phyloP scores from a whole-genome alignment of 129 eudicot genomes.

The Deinandra increscens region DNA sequence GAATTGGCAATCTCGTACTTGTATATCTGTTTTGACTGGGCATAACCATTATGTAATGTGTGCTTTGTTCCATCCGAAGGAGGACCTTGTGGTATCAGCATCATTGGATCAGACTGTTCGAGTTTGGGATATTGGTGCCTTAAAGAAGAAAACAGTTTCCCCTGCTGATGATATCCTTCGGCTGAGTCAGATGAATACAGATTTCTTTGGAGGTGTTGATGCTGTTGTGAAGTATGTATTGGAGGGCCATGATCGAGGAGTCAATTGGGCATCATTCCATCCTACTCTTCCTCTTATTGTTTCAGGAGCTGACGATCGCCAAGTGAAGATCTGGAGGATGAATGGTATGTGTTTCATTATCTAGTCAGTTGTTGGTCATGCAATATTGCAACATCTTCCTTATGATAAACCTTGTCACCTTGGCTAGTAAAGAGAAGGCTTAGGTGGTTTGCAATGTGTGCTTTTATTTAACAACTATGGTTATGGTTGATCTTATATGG shows the following conservation, averaged over 20 bases:
- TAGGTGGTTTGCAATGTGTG: slow-evolving; percentile 2
- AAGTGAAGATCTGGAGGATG: slow-evolving; percentile 83
- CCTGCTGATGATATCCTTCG: slow-evolving; percentile 83
- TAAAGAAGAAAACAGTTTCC: slow-evolving; percentile 72
- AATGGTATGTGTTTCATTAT: slow-evolving; percentile 46
- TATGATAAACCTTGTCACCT: neutral
- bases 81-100: slow-evolving; percentile 81
- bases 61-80: slow-evolving; percentile 78
- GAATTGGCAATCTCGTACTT: slow-evolving; percentile 91
- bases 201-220: slow-evolving; percentile 80
- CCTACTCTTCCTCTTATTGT: slow-evolving; percentile 77
- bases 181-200: slow-evolving; percentile 73
- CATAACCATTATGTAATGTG: slow-evolving; percentile 94
- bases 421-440: neutral
- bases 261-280: slow-evolving; percentile 80
- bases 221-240: slow-evolving; percentile 82
- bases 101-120: slow-evolving; percentile 87
- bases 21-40: slow-evolving; percentile 79
- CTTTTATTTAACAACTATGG: slow-evolving; percentile 8
- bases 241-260: slow-evolving; percentile 85
- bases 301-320: slow-evolving; percentile 87
- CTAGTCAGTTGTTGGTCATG: neutral
- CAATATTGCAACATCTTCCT: slow-evolving; percentile 14
- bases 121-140: slow-evolving; percentile 86
- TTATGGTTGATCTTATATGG: slow-evolving; percentile 15